phyloP scores from a whole-genome alignment of 2,329 filamentous ascomycete genomes.

The Stenocarpella maydis region DNA sequence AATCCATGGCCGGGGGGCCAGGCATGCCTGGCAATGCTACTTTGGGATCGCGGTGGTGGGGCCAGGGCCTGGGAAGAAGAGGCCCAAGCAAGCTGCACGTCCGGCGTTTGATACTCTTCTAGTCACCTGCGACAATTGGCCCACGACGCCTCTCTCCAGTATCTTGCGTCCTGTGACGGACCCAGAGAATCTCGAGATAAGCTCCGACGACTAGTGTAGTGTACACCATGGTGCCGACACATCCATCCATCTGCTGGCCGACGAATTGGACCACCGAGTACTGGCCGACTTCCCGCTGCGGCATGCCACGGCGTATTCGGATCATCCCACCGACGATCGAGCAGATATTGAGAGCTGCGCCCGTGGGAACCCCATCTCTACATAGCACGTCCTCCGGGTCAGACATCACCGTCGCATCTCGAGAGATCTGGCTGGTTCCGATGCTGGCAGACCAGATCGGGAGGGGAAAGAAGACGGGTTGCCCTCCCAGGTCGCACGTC shows the following conservation, averaged over 20 bases:
- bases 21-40: slow-evolving; percentile 20
- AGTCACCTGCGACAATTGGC: slow-evolving; percentile 26
- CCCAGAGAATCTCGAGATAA: slow-evolving; percentile 14
- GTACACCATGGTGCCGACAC: too few relatives aligned
- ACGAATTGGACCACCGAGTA: slow-evolving; percentile 19
- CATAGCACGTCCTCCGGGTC: background rate
- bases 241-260: slow-evolving; percentile 8
- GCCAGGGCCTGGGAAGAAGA: slow-evolving; percentile 25
- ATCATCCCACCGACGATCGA: slow-evolving; percentile 12
- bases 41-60: slow-evolving; percentile 30
- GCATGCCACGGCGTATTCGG: slow-evolving; percentile 13
- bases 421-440: background rate
- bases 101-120: slow-evolving; percentile 29
- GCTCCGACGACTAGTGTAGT: too few relatives aligned
- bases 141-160: slow-evolving; percentile 24
- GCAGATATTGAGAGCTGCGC: background rate
- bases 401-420: slow-evolving; percentile 18
- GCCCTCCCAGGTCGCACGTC: slow-evolving; percentile 1
- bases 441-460: slow-evolving; percentile 6
- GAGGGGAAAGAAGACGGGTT: background rate
- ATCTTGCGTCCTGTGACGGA: slow-evolving; percentile 13
- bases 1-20: slow-evolving; percentile 17
- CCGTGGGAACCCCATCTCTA: background rate
- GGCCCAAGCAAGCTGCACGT: slow-evolving; percentile 29
- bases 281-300: background rate